phyloP scores from a whole-genome alignment of 2,329 filamentous ascomycete species.

The Venturia aucupariae region DNA sequence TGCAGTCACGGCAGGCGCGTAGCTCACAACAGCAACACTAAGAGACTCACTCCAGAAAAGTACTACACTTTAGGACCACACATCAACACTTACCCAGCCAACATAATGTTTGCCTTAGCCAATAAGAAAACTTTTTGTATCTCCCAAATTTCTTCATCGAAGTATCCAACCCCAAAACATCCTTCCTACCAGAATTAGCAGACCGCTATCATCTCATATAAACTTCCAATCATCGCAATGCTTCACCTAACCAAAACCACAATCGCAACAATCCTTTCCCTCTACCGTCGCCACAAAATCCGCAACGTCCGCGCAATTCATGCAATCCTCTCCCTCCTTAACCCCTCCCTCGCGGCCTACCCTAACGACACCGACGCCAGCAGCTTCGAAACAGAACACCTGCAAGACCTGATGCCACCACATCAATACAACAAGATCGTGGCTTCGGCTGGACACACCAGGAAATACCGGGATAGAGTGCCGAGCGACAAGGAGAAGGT shows the following conservation, averaged over 20 bases:
- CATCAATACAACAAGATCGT: not conserved
- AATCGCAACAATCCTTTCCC: not conserved
- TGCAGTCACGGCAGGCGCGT: not conserved
- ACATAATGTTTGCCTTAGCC: not conserved
- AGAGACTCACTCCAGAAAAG: not conserved
- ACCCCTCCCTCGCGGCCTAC: not conserved
- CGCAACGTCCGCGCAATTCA: not conserved
- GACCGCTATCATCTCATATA: not conserved
- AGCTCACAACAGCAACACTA: not conserved
- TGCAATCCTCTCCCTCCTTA: not conserved
- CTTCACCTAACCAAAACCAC: not conserved
- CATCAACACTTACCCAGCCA: not conserved
- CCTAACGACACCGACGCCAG: not conserved
- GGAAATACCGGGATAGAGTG: not conserved
- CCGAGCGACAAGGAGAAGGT: slow-evolving; percentile 5
- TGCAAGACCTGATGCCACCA: not conserved
- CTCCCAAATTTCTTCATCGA: not conserved
- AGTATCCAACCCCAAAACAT: not conserved
- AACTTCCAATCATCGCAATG: not conserved
- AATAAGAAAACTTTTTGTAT: not conserved
- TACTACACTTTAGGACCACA: not conserved
- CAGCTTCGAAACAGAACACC: not conserved
- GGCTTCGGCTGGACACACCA: not conserved
- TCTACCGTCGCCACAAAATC: not conserved
- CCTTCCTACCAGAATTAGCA: not conserved